phyloP scores from a whole-genome alignment of 495 filamentous ascomycete genomes.

The Hypoxylon intermedium region DNA sequence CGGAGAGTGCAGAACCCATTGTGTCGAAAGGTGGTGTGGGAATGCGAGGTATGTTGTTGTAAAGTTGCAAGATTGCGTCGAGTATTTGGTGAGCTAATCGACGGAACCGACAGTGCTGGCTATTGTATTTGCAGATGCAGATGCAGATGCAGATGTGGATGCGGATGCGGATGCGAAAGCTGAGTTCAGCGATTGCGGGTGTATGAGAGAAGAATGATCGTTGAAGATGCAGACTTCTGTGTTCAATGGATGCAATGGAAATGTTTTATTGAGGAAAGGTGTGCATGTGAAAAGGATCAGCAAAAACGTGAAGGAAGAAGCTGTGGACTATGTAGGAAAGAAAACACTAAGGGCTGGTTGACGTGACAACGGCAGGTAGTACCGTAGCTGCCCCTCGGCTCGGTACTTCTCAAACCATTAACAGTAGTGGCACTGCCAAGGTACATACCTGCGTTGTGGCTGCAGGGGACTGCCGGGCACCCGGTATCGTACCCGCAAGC shows the following conservation, averaged over 20 bases:
- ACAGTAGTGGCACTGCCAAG: not conserved
- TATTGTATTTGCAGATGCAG: no score
- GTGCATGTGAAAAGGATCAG: slow-evolving; percentile 25
- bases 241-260: slow-evolving; percentile 12
- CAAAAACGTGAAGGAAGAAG: not conserved
- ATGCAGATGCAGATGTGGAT: no score
- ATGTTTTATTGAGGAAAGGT: slow-evolving; percentile 10
- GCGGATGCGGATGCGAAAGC: not conserved
- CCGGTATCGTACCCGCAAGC: no score
- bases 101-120: not conserved
- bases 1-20: slow-evolving; percentile 55
- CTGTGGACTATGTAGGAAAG: slow-evolving; percentile 8
- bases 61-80: slow-evolving; percentile 1
- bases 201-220: slow-evolving; percentile 19
- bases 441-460: not conserved
- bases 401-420: not conserved
- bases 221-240: slow-evolving; percentile 22
- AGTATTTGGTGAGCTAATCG: not conserved
- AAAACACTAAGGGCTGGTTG: slow-evolving; percentile 6
- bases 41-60: not conserved
- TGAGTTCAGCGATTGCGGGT: slow-evolving; percentile 7
- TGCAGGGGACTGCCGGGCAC: not conserved
- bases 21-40: not conserved
- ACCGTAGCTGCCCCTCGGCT: not conserved
- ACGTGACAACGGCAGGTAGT: not conserved